phyloP scores from a whole-genome alignment of 2,329 filamentous ascomycete species.

The Penicillium sp. region DNA sequence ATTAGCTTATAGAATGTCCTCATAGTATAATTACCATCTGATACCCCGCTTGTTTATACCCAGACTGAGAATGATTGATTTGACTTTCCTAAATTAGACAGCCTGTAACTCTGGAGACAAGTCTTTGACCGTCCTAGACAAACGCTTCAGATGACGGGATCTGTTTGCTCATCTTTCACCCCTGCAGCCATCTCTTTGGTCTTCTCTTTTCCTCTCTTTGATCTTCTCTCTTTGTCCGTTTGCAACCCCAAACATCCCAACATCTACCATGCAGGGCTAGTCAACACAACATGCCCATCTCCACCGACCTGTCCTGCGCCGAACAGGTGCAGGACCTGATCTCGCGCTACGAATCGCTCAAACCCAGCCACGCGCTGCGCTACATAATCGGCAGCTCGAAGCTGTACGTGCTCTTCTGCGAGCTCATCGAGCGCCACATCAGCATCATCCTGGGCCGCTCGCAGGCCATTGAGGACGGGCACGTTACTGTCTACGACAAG shows the following conservation, averaged over 20 bases:
- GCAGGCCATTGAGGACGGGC: constrained; percentile 28
- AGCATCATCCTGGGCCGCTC: constrained; percentile 33
- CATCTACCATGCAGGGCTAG: no score
- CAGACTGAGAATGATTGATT: background rate
- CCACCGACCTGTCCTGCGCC: background rate
- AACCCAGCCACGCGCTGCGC: constrained; percentile 26
- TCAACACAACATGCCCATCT: constrained; percentile 1
- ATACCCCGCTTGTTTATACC: background rate
- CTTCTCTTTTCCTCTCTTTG: background rate
- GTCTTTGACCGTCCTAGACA: no score
- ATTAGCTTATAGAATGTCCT: constrained; percentile 13
- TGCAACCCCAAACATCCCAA: no score
- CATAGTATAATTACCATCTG: background rate
- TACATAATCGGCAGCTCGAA: constrained; percentile 26
- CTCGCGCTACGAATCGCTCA: constrained; percentile 22
- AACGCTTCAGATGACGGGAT: no score
- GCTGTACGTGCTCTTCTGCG: constrained; percentile 24
- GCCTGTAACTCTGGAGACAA: no score
- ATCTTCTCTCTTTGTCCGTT: background rate
- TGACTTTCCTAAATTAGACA: background rate
- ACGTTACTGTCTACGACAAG: constrained; percentile 40
- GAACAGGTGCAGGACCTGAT: constrained; percentile 25
- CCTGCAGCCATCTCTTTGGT: background rate
- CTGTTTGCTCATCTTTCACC: background rate
- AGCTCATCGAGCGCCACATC: constrained; percentile 33